These are phyloP conservation scores for Pisolithus tinctorius DNA, from an alignment of 768 basidiomycete genomes.

Conservation along the genomic window DNA sequence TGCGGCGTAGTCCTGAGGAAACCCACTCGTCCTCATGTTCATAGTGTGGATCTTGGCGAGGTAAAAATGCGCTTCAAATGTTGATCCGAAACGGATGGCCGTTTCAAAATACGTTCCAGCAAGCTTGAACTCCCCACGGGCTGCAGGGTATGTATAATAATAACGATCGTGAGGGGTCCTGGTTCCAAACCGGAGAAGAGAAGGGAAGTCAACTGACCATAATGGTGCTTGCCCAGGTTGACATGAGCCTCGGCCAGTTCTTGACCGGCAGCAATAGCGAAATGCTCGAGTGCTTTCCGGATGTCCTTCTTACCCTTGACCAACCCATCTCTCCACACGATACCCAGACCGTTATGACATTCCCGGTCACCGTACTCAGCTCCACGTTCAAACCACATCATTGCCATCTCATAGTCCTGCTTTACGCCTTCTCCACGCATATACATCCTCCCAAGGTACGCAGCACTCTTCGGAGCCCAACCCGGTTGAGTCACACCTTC, in stretches of 20 bases:
- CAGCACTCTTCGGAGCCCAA: constrained; percentile 73
- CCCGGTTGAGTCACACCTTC: constrained; percentile 47
- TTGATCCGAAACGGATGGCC: constrained; percentile 82
- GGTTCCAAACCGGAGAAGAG: not conserved
- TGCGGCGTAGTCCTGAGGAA: constrained; percentile 44
- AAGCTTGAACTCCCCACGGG: constrained; percentile 54
- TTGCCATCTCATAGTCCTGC: constrained; percentile 65
- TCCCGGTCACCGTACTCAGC: constrained; percentile 77
- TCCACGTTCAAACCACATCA: constrained; percentile 93
- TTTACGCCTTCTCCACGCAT: constrained; percentile 89
- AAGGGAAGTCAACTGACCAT: constrained; percentile 32
- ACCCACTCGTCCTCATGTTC: constrained; percentile 36
- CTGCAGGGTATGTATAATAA: constrained; percentile 32
- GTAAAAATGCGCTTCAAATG: constrained; percentile 93
- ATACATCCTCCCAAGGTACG: constrained; percentile 90
- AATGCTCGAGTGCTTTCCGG: constrained; percentile 58
- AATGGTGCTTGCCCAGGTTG: constrained; percentile 80
- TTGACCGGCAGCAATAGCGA: constrained; percentile 73
- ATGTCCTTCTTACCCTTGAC: constrained; percentile 61
- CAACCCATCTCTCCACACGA: constrained; percentile 88
- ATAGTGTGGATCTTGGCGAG: constrained; percentile 75
- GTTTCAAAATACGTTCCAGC: constrained; percentile 77
- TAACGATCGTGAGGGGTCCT: too few relatives aligned
- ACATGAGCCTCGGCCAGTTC: constrained; percentile 92
- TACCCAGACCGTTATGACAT: constrained; percentile 83